Evolutionary conservation across 139 green algal species (phyloP), one percentile per base, ranked within the genome.

Genomic region (Micromonas pusilla): DNA sequence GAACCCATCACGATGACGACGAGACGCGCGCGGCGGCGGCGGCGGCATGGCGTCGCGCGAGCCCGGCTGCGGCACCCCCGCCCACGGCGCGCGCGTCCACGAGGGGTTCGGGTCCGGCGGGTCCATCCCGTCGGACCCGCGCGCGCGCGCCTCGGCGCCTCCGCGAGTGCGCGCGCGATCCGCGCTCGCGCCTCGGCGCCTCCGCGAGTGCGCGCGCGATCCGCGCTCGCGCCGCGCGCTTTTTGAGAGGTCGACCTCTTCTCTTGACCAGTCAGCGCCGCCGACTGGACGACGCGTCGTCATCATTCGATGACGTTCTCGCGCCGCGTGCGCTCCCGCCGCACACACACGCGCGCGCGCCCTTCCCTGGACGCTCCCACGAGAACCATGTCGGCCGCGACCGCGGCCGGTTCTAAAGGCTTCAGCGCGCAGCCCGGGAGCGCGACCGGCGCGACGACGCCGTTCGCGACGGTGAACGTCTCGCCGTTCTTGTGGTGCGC

Each of bases 391-490:
- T 16, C 16, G 9, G 9, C 45, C 9, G 9, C 9, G 45, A 9
- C 9, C 45, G 16, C 16, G 45, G 16, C 45, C 45, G 9, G 9
- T 9, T 9, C 45, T 16, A 57, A 68, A 5, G 62, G n/a, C n/a
- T 9, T 28, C n/a, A 72, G 65, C 65, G 68, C 68, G 23, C 68
- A 75, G 30, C 68, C 68, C 1, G 68, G 68, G 21, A 63, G 37
- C 68, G 68, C 68, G 23, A 62, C 68, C 2, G 67, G 34, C 2
- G 33, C 37, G 5, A 23, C 37, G 23, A 62, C 37, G 19, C 37
- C 68, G 68, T 75, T 75, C 68, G 68, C 68, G 19, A 75, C 68
- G 23, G 38, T 75, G 9, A 75, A 75, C 68, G 68, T 75, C 37
- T 53, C 26, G 3, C 68, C 68, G 23, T 75, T 75, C 68, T 62